Evolutionary conservation across 352 stramenopile species (phyloP).

Genomic region (Phytophthora sp.): DNA sequence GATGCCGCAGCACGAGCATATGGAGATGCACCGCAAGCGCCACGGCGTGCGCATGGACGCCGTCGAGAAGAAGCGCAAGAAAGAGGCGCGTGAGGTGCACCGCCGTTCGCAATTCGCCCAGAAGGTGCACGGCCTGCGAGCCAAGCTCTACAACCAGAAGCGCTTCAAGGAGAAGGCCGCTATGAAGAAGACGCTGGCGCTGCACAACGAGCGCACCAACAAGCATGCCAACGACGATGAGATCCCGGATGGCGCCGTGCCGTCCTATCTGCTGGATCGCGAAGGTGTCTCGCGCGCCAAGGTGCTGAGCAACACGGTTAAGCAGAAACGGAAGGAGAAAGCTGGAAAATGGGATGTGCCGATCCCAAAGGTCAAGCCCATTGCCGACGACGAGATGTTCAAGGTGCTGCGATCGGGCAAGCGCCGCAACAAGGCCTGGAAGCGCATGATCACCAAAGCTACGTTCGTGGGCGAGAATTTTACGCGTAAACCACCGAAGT

Average conservation of each 20-base stretch:
- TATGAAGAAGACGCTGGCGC: slow-evolving; percentile 99
- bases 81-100: slow-evolving; percentile 98
- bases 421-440: slow-evolving; percentile 94
- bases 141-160: slow-evolving; percentile 99
- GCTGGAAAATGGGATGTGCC: slow-evolving; percentile 99
- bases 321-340: slow-evolving; percentile 99
- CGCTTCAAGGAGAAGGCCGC: slow-evolving; percentile 99
- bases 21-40: slow-evolving; percentile 99
- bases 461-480: slow-evolving; percentile 99
- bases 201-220: slow-evolving; percentile 99
- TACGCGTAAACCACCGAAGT: slow-evolving; percentile 99
- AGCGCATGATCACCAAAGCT: slow-evolving; percentile 91
- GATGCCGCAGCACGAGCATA: slow-evolving; percentile 99
- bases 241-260: slow-evolving; percentile 96
- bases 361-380: slow-evolving; percentile 98
- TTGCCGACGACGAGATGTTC: slow-evolving; percentile 99
- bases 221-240: slow-evolving; percentile 99
- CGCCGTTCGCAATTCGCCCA: slow-evolving; percentile 97
- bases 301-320: slow-evolving; percentile 99
- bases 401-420: slow-evolving; percentile 98
- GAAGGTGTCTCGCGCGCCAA: slow-evolving; percentile 99
- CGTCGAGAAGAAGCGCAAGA: slow-evolving; percentile 97
- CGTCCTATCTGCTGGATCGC: slow-evolving; percentile 99
- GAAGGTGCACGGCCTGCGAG: slow-evolving; percentile 98
- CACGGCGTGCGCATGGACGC: slow-evolving; percentile 98